A percentile compares a stretch with the other conserved stretches of the same genome.
These are phyloP conservation scores for Talaromyces thailandensis DNA, from an alignment of 495 filamentous ascomycete species.

Conservation along the genomic window DNA sequence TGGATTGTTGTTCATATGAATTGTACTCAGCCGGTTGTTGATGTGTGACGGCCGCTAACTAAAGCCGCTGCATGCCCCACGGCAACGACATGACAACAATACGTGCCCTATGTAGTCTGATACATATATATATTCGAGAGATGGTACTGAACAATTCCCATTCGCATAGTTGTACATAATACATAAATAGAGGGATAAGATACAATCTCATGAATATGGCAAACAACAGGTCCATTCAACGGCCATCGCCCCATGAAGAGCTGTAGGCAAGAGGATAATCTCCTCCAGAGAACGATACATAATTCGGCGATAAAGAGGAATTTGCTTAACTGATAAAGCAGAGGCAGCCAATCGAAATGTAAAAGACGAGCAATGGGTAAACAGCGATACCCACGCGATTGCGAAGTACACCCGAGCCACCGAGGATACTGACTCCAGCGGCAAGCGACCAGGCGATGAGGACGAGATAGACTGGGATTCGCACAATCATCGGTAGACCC, in stretches of 20 bases:
- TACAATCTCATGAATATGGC: neutral
- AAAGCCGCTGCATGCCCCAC: neutral
- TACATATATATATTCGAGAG: neutral
- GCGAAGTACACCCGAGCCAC: conserved; percentile 87
- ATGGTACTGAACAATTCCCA: neutral
- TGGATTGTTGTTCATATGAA: neutral
- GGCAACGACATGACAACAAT: neutral
- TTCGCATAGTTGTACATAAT: neutral
- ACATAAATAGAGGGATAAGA: neutral
- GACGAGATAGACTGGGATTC: conserved; percentile 84
- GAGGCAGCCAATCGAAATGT: conserved; percentile 82
- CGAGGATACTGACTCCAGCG: conserved; percentile 90
- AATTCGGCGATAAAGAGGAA: neutral
- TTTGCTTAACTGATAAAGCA: conserved; percentile 80
- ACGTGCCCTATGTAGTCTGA: neutral
- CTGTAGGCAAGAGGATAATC: neutral
- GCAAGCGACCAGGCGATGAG: conserved; percentile 88
- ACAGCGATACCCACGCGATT: conserved; percentile 94
- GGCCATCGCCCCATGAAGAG: neutral
- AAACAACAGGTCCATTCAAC: neutral
- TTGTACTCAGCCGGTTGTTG: neutral
- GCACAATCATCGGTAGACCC: conserved; percentile 60
- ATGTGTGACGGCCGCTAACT: neutral
- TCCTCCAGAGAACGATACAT: neutral
- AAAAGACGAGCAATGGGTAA: conserved; percentile 94